Evolutionary conservation across 2,329 filamentous ascomycete species (phyloP), one percentile per base, ranked within the genome.

Genomic region (Diaporthe vexans): DNA sequence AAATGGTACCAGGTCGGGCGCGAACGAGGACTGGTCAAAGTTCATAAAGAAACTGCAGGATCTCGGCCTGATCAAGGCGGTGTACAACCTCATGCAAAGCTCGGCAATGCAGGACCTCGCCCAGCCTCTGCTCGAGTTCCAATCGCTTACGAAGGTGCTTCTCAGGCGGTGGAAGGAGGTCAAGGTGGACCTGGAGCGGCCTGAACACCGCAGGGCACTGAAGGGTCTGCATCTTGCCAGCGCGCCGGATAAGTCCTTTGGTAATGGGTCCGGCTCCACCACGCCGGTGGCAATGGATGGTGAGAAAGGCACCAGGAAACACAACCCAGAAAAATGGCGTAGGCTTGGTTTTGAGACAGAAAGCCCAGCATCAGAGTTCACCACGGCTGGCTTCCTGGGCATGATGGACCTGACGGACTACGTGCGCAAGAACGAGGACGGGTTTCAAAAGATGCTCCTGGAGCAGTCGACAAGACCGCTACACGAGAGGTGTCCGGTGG

Each of bases 351-450:
- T 99, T 79, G 94, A 97, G 82, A 93, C 94, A 0, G 97, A 99
- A 83, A 95, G 91, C 78, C 97, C 97, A 4, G 92, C 92, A 0
- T 89, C 89, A 79, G 97, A 99, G 78, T 98, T 99, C 80, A 92
- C 95, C 26, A 87, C 91, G 52, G 93, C 94, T 37, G 97, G 97
- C 0, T 98, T 95, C 81, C 84, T 99, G 71, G 97, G 97, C 37
- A 94, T 99, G 91, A 98, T 99, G 95, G 97, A 99, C 82, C 84
- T 99, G 79, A 94, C 95, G 2, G 95, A 98, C 82, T 99, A 95
- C 81, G 95, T 98, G 65, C 91, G 94, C 80, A 97, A 95, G 81
- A 93, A 98, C 80, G 95, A 98, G 82, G 95, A 98, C 81, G 91
- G 91, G 15, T 98, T 97, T 78, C 95, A 98, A 81, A 98, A 97